A percentile compares a stretch with the other conserved stretches of the same genome.
Evolutionary conservation across 371 early-diverging fungal genomes (phyloP).

Genomic region (Nematocida sp.): DNA sequence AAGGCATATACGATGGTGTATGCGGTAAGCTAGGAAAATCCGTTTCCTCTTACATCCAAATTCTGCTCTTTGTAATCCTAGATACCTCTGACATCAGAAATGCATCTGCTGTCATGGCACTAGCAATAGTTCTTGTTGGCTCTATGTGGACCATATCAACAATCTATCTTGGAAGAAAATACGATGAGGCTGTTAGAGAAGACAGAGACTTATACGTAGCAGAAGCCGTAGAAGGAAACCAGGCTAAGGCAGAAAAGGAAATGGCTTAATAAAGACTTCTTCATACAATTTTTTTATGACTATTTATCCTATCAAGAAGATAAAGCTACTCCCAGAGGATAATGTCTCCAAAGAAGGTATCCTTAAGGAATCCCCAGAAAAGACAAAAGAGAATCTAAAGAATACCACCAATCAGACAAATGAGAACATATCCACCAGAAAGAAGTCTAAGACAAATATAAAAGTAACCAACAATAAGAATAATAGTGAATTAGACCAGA

Average conservation of each 20-base stretch:
- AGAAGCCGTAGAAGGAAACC: conserved; percentile 30
- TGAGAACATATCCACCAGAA: too few relatives aligned
- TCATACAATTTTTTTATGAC: background rate
- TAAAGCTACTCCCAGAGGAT: background rate
- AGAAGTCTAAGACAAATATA: too few relatives aligned
- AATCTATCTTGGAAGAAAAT: conserved; percentile 59
- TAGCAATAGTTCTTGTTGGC: conserved; percentile 35
- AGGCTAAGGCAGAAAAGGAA: conserved; percentile 18
- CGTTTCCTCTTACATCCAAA: conserved; percentile 52
- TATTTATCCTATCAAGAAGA: conserved; percentile 44
- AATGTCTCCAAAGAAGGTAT: too few relatives aligned
- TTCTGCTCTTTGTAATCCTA: conserved; percentile 47
- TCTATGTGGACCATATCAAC: conserved; percentile 57
- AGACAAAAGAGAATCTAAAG: too few relatives aligned
- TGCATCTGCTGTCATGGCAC: conserved; percentile 2
- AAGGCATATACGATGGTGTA: conserved; percentile 64
- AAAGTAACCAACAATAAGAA: too few relatives aligned
- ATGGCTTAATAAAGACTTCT: background rate
- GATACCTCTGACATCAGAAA: conserved; percentile 53
- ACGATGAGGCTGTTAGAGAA: conserved; percentile 53
- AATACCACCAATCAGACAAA: too few relatives aligned
- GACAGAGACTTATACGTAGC: conserved; percentile 57
- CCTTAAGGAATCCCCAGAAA: too few relatives aligned
- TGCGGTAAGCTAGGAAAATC: conserved; percentile 63
- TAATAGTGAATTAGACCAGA: too few relatives aligned